Percentiles rank a stretch among this genome's conserved stretches.
Conservation (phyloP, 2,329 filamentous ascomycete genomes). For the Aspergillus fumigatus region DNA sequence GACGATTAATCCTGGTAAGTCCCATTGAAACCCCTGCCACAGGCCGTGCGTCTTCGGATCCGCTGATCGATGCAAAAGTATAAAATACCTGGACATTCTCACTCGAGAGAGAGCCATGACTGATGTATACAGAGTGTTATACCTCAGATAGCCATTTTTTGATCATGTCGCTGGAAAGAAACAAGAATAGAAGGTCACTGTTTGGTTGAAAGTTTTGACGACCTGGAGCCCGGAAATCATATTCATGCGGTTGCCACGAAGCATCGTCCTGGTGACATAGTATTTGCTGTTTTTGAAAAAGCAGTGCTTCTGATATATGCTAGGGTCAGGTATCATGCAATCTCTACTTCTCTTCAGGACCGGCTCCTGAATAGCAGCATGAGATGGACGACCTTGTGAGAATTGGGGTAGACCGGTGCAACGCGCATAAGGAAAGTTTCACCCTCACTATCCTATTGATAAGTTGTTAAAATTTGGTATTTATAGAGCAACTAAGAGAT, state of each 20-base stretch:
- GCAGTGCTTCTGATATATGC: neutral
- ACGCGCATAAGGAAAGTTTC: neutral
- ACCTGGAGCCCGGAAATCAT: neutral
- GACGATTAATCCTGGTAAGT: no score
- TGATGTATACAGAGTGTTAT: neutral
- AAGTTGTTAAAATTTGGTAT: neutral
- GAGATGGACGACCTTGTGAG: slow-evolving; percentile 3
- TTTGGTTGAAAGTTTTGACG: neutral
- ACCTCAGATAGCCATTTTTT: neutral
- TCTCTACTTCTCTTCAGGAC: slow-evolving; percentile 16
- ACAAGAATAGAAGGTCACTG: neutral
- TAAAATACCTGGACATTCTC: no score
- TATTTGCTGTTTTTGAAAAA: neutral
- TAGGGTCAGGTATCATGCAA: slow-evolving; percentile 13
- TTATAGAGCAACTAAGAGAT: neutral
- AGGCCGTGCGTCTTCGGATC: no score
- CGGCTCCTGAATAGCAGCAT: slow-evolving; percentile 6
- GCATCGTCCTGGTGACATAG: neutral
- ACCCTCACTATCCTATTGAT: neutral
- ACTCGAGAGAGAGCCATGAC: neutral
- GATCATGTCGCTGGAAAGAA: neutral
- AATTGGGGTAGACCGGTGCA: neutral
- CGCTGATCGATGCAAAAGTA: no score
- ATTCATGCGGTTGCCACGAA: neutral
- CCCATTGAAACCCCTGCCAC: no score